Evolutionary conservation across 2,329 filamentous ascomycete genomes (phyloP).

Genomic region (Biscogniauxia mediterranea): DNA sequence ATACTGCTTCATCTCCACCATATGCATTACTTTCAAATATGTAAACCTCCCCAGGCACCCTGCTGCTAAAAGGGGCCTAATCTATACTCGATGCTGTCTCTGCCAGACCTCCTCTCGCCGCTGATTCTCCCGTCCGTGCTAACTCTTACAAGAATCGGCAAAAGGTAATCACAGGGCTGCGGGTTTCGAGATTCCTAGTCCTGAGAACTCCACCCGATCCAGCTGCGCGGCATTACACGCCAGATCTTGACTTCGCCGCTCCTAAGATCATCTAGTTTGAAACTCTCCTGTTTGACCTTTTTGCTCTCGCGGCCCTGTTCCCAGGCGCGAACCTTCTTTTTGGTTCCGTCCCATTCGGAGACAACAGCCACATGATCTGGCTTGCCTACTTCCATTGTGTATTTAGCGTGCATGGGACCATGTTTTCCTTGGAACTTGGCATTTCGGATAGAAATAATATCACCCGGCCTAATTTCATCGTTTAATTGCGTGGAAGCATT

Average conservation of each 20-base stretch:
- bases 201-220: conserved; percentile 81
- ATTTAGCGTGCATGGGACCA: conserved; percentile 93
- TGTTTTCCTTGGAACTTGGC: conserved; percentile 94
- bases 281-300: conserved; percentile 92
- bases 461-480: conserved; percentile 90
- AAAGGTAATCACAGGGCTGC: conserved; percentile 24
- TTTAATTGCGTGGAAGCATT: conserved; percentile 88
- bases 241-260: conserved; percentile 97
- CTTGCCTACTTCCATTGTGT: conserved; percentile 82
- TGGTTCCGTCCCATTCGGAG: conserved; percentile 95
- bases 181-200: conserved; percentile 43
- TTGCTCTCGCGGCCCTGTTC: conserved; percentile 92
- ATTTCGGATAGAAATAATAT: conserved; percentile 90
- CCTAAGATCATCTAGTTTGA: conserved; percentile 85
- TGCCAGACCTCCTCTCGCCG: conserved; percentile 9
- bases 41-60: background rate
- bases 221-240: conserved; percentile 88
- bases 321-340: conserved; percentile 95
- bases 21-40: conserved; percentile 1
- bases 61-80: conserved; percentile 7
- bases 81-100: conserved; percentile 21
- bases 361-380: conserved; percentile 88
- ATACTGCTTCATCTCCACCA: background rate
- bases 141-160: conserved; percentile 28
- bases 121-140: conserved; percentile 26